A percentile compares a stretch with the other conserved stretches of the same genome.
These are phyloP conservation scores for Sphaerulina musiva DNA, from an alignment of 2,329 filamentous ascomycete genomes.

Conservation along the genomic window DNA sequence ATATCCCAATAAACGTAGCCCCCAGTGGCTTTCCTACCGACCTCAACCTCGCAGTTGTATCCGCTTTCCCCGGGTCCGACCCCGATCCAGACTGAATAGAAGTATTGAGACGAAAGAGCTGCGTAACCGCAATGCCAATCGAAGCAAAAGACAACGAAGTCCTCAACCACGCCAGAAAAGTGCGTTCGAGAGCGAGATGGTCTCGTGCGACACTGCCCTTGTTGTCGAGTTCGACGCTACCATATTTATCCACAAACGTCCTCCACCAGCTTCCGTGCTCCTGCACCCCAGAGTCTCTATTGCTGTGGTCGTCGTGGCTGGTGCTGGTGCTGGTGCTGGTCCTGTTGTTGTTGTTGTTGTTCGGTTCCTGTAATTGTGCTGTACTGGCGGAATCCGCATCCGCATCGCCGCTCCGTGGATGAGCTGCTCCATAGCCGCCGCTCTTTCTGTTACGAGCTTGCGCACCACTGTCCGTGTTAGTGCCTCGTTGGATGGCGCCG, in stretches of 20 bases:
- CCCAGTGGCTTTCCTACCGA: slow-evolving; percentile 68
- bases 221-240: slow-evolving; percentile 71
- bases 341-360: slow-evolving; percentile 7
- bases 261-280: slow-evolving; percentile 46
- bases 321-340: neutral
- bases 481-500: slow-evolving; percentile 18
- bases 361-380: slow-evolving; percentile 2
- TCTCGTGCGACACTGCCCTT: slow-evolving; percentile 78
- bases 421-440: slow-evolving; percentile 4
- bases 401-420: slow-evolving; percentile 12
- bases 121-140: slow-evolving; percentile 76
- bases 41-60: slow-evolving; percentile 40
- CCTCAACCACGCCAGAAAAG: slow-evolving; percentile 77
- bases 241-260: slow-evolving; percentile 52
- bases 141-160: slow-evolving; percentile 75
- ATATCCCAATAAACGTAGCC: slow-evolving; percentile 66
- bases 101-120: slow-evolving; percentile 77
- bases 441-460: slow-evolving; percentile 18
- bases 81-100: slow-evolving; percentile 40
- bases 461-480: neutral
- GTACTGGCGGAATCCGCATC: slow-evolving; percentile 8
- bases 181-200: slow-evolving; percentile 74
- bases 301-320: neutral
- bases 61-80: neutral
- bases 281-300: neutral